phyloP scores from a whole-genome alignment of 2,329 filamentous ascomycete species.

The Elsinoe australis region DNA sequence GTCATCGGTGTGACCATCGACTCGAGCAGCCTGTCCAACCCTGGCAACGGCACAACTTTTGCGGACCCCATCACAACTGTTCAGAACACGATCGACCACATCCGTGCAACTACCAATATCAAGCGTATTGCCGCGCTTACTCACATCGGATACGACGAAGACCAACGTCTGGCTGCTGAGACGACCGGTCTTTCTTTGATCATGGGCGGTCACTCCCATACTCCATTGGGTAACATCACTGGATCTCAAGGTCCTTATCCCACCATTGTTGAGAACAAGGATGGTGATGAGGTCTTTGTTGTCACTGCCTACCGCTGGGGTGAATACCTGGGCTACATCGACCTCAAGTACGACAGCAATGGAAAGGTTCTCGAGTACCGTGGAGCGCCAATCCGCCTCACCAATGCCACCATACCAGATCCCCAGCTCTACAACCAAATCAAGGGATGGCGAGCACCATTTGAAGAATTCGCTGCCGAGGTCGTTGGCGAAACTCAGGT shows the following conservation, averaged over 20 bases:
- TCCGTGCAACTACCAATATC: constrained; percentile 54
- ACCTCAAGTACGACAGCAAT: constrained; percentile 53
- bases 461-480: constrained; percentile 52
- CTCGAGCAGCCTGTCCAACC: constrained; percentile 52
- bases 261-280: constrained; percentile 53
- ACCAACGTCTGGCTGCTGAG: constrained; percentile 52
- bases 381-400: constrained; percentile 57
- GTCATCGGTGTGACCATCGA: constrained; percentile 58
- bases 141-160: constrained; percentile 59
- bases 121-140: constrained; percentile 59
- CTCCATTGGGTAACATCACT: constrained; percentile 53
- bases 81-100: constrained; percentile 55
- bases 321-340: constrained; percentile 60
- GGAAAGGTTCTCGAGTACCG: constrained; percentile 57
- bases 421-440: constrained; percentile 51
- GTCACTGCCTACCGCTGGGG: constrained; percentile 63
- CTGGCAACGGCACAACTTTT: constrained; percentile 52
- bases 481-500: constrained; percentile 50
- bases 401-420: constrained; percentile 54
- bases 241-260: constrained; percentile 55
- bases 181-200: constrained; percentile 60
- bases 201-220: constrained; percentile 55
- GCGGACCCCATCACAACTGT: constrained; percentile 51
- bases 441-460: constrained; percentile 51
- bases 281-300: constrained; percentile 60